These are phyloP conservation scores for Aspergillus carlsbadensis DNA, from an alignment of 495 filamentous ascomycete genomes.

Conservation along the genomic window DNA sequence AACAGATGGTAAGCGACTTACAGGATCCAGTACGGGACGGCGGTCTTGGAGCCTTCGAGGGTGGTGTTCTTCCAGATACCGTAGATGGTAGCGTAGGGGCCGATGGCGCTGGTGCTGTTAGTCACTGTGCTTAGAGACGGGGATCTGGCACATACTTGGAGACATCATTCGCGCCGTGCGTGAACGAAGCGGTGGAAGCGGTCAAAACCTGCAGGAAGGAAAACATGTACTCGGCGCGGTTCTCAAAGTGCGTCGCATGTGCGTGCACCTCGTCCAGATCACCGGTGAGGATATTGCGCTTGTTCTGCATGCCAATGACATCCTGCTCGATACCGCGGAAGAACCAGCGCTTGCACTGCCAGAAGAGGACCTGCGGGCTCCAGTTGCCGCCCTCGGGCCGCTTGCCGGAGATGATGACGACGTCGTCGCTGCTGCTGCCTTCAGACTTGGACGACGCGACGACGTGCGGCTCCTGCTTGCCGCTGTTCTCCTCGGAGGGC, in stretches of 20 bases:
- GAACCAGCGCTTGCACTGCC: conserved; percentile 12
- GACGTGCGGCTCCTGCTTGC: not conserved
- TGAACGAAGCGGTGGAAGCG: conserved; percentile 18
- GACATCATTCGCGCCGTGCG: conserved; percentile 24
- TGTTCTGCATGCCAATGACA: conserved; percentile 16
- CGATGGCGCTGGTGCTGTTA: conserved; percentile 11
- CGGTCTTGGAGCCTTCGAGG: conserved; percentile 11
- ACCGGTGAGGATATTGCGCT: conserved; percentile 15
- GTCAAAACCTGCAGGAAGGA: conserved; percentile 21
- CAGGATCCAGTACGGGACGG: conserved; percentile 22
- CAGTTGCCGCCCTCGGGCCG: conserved; percentile 16
- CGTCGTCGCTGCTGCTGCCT: not conserved
- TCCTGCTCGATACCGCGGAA: conserved; percentile 21
- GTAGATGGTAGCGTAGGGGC: conserved; percentile 22
- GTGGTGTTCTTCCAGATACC: conserved; percentile 11
- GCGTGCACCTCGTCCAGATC: conserved; percentile 20
- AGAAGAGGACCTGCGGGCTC: conserved; percentile 14
- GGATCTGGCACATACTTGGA: conserved; percentile 14
- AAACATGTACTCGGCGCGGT: conserved; percentile 20
- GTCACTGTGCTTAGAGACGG: not conserved
- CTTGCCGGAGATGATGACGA: conserved; percentile 12
- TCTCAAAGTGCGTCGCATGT: conserved; percentile 16
- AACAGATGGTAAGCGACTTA: conserved; percentile 1
- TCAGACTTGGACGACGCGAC: not conserved
- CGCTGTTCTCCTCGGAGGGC: not conserved